A percentile compares a stretch with the other conserved stretches of the same genome.
These are phyloP conservation scores for Trametes cubensis DNA, from an alignment of 768 basidiomycete genomes.

Conservation along the genomic window DNA sequence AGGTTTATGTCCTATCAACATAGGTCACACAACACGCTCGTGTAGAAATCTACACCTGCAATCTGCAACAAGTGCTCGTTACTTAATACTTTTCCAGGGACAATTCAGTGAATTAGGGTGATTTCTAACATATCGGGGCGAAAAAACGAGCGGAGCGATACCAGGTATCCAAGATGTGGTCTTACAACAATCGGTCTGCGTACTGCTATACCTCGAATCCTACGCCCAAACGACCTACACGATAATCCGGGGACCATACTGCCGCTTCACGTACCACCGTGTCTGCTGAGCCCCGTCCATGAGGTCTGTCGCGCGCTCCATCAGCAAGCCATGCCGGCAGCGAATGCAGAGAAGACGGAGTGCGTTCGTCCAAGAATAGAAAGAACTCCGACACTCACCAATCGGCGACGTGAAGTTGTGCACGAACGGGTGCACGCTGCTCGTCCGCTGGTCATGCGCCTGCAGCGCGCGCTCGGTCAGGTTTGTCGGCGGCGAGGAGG, in stretches of 20 bases:
- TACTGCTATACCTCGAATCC: not conserved
- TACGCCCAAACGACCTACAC: too few species aligned
- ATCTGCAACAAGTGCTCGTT: too few species aligned
- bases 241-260: not conserved
- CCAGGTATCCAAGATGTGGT: not conserved
- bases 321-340: not conserved
- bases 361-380: not conserved
- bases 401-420: constrained; percentile 72
- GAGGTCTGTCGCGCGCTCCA: constrained; percentile 10
- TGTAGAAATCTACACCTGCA: too few species aligned
- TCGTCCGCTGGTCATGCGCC: constrained; percentile 40
- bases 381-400: constrained; percentile 42
- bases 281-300: constrained; percentile 20
- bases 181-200: constrained; percentile 4
- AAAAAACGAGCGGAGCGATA: not conserved
- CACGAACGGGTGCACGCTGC: constrained; percentile 50
- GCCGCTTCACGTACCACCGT: constrained; percentile 21
- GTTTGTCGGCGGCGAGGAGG: constrained; percentile 20
- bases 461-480: constrained; percentile 49
- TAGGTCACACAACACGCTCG: too few species aligned
- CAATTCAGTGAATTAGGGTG: too few species aligned
- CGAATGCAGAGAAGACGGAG: not conserved
- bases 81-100: too few species aligned
- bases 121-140: too few species aligned
- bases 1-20: not conserved